Base-by-base conservation (phyloP, 2,329 filamentous ascomycete species). In the Ascochyta koolunga region DNA sequence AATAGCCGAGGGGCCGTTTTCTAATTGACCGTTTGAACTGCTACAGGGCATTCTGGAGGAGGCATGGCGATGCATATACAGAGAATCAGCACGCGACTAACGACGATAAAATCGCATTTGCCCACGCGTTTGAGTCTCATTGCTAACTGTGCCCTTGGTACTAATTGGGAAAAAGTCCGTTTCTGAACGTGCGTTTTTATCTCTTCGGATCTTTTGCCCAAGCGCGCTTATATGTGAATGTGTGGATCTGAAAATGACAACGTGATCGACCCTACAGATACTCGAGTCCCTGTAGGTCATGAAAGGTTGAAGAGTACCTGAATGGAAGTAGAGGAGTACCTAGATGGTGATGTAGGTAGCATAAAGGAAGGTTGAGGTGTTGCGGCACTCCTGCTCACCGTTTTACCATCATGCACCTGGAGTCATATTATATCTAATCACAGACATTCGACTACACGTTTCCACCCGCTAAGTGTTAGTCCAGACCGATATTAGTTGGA, bases 401-500 rank as follows among this genome's bases (percentile, higher is more conserved):
- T 27, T 32, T 21, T 13, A 15, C 19, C 18, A 22, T 33, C 25
- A 35, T 50, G 40, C n/a, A 45, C 4, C 45, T 50, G 51, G 40
- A 44, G 29, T 36, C 37, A 50, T 29, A 8, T 5, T 50, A 50
- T 37, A 16, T 50, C 45, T 45, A 39, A 39, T 19, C 9, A 16
- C 42, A 7, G 37, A 15, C 24, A n/a, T 6, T 16, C 24, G 19
- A 41, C 31, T 33, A 18, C 21, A 31, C 13, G 18, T 13, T 21
- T 49, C 22, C 31, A 19, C 31, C 45, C 45, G 18, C 33, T 54
- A 54, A 40, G 21, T 49, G 39, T 35, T 49, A 41, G 49, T 54
- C 45, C 36, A 46, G 45, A 41, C 40, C 45, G 25, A 18, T 16
- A 29, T 18, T 32, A 27, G 21, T 43, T 21, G 38, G 4, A 45